Evolutionary conservation across 2,329 filamentous ascomycete genomes (phyloP), one percentile per base, ranked within the genome.

Genomic region (Boeremia lycopersici): DNA sequence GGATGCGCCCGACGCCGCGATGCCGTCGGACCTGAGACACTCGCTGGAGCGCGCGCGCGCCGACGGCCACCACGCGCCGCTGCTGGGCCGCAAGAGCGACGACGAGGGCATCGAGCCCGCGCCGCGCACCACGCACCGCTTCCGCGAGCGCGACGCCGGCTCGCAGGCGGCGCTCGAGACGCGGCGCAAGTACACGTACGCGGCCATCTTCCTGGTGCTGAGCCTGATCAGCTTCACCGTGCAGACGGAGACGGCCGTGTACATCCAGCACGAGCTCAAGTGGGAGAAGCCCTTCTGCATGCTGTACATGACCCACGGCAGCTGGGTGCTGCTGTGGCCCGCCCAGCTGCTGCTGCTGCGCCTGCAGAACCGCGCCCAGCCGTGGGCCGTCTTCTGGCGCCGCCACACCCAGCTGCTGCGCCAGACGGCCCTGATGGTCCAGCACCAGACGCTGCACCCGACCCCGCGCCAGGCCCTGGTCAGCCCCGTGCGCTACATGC

Each of bases 241-340:
- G 6, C 95, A 99, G 83, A 98, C 95, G 3, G 93, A 98, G 81
- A 91, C 96, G 48, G 93, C 93, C 10, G 88, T 96, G 9, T 93
- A 97, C 77, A 95, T 99, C 57, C 93, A 98, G 78, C 88, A 93
- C 73, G 87, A 95, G 56, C 78, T 97, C 60, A 87, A 89, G 60
- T 99, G 95, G 95, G 86, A 96, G 78, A 99, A 99, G 80, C 91
- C 95, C n/a, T 99, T 97, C 79, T 96, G 91, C 81, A 99, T 99
- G 95, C 86, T 99, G 82, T 97, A 96, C 77, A 82, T 99, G 62
- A 99, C 95, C 10, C 95, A 99, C 78, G 90, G 93, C 50, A 96
- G 92, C 2, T 99, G 95, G 95, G 76, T 88, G 9, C 77, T 98
- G 43, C 82, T 99, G 23, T 99, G 92, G 91, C 93, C 93, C 0